These are phyloP conservation scores for Cylindrotheca closterium DNA, from an alignment of 108 stramenopile species.

Conservation along the genomic window DNA sequence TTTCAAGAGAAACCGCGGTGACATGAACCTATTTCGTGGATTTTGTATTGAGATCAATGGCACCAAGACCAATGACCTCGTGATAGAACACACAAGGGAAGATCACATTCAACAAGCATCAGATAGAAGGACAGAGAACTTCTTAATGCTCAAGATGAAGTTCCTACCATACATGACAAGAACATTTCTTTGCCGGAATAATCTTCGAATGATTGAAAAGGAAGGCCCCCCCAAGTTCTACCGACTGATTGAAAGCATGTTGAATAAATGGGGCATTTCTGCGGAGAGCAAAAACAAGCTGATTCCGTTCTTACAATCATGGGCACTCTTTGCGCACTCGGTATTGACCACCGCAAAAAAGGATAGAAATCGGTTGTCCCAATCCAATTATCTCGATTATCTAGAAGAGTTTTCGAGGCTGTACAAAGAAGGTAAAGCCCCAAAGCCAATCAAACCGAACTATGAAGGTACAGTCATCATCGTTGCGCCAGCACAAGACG, in stretches of 20 bases:
- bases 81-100: background rate
- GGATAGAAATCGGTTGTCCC: conserved; percentile 21
- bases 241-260: conserved; percentile 33
- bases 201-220: conserved; percentile 41
- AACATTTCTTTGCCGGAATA: conserved; percentile 82
- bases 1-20: conserved; percentile 15
- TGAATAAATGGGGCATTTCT: conserved; percentile 73
- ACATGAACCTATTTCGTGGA: conserved; percentile 79
- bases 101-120: background rate
- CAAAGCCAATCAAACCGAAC: background rate
- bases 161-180: conserved; percentile 86
- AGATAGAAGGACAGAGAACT: background rate
- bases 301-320: conserved; percentile 65
- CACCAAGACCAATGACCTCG: background rate
- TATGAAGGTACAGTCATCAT: conserved; percentile 38
- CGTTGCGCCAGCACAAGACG: conserved; percentile 34
- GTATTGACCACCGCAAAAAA: conserved; percentile 2
- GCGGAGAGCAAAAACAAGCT: conserved; percentile 41
- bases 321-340: conserved; percentile 54
- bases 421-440: conserved; percentile 40
- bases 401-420: conserved; percentile 45
- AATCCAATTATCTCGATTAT: conserved; percentile 49
- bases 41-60: conserved; percentile 54
- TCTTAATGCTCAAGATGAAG: conserved; percentile 89
- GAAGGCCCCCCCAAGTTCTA: conserved; percentile 47